Evolutionary conservation across 805 yeast genomes (phyloP).

Genomic region (Candida palmyrensis): DNA sequence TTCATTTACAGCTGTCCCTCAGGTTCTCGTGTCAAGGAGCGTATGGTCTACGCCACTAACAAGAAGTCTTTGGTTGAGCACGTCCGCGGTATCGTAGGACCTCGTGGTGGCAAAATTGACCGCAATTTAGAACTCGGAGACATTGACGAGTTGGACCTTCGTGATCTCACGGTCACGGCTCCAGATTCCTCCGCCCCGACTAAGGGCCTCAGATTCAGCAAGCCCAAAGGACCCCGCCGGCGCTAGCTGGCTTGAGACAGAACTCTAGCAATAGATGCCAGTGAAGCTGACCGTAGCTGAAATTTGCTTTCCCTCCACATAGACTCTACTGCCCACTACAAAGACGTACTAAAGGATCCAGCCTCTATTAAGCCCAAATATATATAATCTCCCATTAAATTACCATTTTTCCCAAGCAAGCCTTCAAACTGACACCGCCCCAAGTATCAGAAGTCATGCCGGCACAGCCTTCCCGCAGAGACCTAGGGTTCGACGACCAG

Average conservation of each 20-base stretch:
- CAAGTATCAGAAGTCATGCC: too few relatives aligned
- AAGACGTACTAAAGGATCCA: too few relatives aligned
- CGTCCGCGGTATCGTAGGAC: conserved; percentile 33
- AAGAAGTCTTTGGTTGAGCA: conserved; percentile 55
- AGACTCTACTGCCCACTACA: too few relatives aligned
- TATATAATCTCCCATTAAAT: too few relatives aligned
- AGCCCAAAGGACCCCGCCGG: conserved; percentile 69
- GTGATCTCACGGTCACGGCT: conserved; percentile 30
- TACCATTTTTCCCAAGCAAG: too few relatives aligned
- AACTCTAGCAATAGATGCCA: neutral
- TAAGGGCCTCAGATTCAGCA: conserved; percentile 35
- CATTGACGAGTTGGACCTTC: conserved; percentile 57
- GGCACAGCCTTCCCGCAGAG: too few relatives aligned
- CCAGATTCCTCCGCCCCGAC: conserved; percentile 8
- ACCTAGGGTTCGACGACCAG: too few relatives aligned
- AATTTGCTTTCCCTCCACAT: neutral
- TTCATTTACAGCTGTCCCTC: conserved; percentile 89
- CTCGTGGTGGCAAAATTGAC: conserved; percentile 25
- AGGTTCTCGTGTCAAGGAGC: conserved; percentile 79
- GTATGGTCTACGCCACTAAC: conserved; percentile 90
- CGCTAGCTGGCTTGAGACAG: conserved; percentile 15
- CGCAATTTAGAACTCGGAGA: conserved; percentile 69
- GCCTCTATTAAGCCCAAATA: too few relatives aligned
- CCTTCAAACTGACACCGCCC: too few relatives aligned
- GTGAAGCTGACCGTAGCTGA: neutral